phyloP scores from a whole-genome alignment of 805 yeast species.

The Brettanomyces naardenensis region DNA sequence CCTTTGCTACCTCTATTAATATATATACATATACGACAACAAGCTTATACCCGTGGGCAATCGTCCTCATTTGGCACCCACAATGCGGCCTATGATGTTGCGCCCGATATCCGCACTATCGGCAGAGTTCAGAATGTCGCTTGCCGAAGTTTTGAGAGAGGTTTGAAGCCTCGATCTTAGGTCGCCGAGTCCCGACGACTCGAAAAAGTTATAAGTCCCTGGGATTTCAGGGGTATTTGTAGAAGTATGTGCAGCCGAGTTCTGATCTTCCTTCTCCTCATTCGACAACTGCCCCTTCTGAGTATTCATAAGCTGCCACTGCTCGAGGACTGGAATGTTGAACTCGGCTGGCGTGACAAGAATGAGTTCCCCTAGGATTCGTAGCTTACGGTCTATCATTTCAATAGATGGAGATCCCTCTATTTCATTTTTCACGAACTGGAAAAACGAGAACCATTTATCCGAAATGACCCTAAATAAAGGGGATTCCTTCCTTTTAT shows the following conservation, averaged over 20 bases:
- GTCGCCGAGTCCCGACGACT: slow-evolving; percentile 9
- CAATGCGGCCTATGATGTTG: slow-evolving; percentile 28
- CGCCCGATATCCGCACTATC: slow-evolving; percentile 23
- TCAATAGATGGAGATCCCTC: slow-evolving; percentile 9
- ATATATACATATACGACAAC: no score
- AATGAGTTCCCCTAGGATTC: slow-evolving; percentile 44
- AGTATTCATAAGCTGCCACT: slow-evolving; percentile 48
- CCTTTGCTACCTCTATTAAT: no score
- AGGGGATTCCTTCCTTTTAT: slow-evolving; percentile 5
- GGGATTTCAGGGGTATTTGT: no score
- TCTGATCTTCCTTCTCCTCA: slow-evolving; percentile 3
- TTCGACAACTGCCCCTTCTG: slow-evolving; percentile 18
- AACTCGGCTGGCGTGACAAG: slow-evolving; percentile 47
- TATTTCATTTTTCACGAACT: slow-evolving; percentile 49
- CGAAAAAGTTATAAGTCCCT: slow-evolving; percentile 2
- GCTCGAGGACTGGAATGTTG: slow-evolving; percentile 46
- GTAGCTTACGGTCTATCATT: slow-evolving; percentile 33
- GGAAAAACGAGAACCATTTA: slow-evolving; percentile 69
- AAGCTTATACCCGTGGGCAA: no score
- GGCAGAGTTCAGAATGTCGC: slow-evolving; percentile 13
- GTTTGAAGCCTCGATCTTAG: slow-evolving; percentile 22
- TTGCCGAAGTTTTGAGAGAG: slow-evolving; percentile 22
- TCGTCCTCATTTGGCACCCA: slow-evolving; percentile 22
- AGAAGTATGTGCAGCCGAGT: no score
- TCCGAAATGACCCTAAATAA: slow-evolving; percentile 17